A percentile compares a stretch with the other conserved stretches of the same genome.
phyloP scores from a whole-genome alignment of 805 yeast species.

The Myxozyma nipponensis region DNA sequence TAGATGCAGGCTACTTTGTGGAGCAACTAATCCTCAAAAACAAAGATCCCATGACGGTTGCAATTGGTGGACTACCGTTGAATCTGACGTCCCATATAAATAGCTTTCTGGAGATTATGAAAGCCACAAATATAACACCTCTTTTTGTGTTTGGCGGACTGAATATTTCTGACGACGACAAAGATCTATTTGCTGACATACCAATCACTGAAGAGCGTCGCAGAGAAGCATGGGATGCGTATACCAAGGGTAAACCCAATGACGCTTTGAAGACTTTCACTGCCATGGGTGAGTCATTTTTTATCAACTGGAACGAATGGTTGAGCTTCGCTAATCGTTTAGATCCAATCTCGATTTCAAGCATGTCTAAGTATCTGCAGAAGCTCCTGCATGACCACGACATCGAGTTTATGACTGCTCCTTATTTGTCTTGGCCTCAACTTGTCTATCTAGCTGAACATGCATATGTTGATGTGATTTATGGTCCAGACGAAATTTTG shows the following conservation, averaged over 20 bases:
- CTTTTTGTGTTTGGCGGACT: conserved; percentile 72
- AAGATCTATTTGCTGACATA: conserved; percentile 18
- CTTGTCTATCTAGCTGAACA: conserved; percentile 59
- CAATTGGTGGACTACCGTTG: conserved; percentile 76
- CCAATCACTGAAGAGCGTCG: conserved; percentile 33
- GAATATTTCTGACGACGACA: conserved; percentile 21
- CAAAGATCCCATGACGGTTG: conserved; percentile 66
- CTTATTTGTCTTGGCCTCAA: conserved; percentile 77
- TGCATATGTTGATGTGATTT: conserved; percentile 65
- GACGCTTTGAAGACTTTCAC: conserved; percentile 32
- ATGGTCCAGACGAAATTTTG: conserved; percentile 79
- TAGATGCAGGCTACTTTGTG: conserved; percentile 78
- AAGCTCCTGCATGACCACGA: conserved; percentile 52
- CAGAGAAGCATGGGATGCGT: conserved; percentile 44
- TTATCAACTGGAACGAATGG: too few relatives aligned
- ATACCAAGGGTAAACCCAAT: conserved; percentile 39
- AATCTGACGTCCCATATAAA: conserved; percentile 55
- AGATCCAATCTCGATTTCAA: conserved; percentile 16
- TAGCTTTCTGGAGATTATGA: conserved; percentile 58
- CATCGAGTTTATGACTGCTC: conserved; percentile 71
- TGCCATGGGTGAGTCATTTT: conserved; percentile 27
- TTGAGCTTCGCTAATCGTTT: not conserved
- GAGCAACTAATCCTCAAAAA: conserved; percentile 57
- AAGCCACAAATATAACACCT: conserved; percentile 65
- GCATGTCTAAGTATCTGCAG: conserved; percentile 39